These are phyloP conservation scores for Withania somnifera DNA, from an alignment of 305 asterid species.

Conservation along the genomic window DNA sequence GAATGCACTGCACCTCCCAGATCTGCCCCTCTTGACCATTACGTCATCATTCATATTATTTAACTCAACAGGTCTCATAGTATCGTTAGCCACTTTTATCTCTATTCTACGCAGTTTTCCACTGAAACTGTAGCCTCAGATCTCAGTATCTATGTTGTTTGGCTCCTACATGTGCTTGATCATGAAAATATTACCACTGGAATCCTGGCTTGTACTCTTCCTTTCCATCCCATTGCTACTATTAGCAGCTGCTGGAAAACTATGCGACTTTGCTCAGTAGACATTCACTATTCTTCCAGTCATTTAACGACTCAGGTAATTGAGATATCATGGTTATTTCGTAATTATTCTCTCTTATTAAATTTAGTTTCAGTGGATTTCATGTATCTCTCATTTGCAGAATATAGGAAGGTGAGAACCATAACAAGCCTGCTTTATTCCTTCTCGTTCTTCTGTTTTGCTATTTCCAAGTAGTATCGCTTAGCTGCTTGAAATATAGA, in stretches of 20 bases:
- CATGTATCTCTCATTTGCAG: background rate
- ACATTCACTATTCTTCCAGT: background rate
- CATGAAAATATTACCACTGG: background rate
- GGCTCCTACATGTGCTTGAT: background rate
- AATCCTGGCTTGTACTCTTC: background rate
- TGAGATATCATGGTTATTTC: background rate
- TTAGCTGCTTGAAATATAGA: background rate
- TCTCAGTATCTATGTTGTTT: background rate
- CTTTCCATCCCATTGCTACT: background rate
- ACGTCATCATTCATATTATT: background rate
- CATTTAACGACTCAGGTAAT: background rate
- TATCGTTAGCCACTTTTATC: background rate
- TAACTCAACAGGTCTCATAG: background rate
- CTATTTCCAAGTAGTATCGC: background rate
- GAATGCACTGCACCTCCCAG: no score
- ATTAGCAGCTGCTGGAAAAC: background rate
- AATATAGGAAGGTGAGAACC: background rate
- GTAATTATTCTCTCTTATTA: background rate
- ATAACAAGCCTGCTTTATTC: background rate
- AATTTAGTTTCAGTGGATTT: background rate
- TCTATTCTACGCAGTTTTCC: background rate
- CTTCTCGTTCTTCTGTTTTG: background rate
- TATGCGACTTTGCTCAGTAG: background rate
- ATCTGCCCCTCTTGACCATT: background rate
- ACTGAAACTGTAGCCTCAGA: background rate